Evolutionary conservation across 805 yeast genomes (phyloP), one percentile per base, ranked within the genome.

Genomic region (Sugiyamaella smithiae): DNA sequence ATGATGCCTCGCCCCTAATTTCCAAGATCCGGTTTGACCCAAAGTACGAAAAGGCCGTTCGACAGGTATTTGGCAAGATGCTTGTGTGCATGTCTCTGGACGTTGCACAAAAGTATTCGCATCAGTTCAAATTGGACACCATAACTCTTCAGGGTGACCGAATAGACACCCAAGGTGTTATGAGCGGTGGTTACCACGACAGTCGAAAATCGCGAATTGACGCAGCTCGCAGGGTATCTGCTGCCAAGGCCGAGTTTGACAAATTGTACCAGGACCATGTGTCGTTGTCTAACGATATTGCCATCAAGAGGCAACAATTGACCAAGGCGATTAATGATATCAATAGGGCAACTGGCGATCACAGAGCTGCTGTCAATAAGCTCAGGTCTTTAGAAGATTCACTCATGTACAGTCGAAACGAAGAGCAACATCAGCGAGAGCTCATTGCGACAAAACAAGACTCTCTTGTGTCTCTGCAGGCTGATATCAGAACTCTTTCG

Each of bases 141-240:
- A 85, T 93, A 12, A 93, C 99, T 0, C 69, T 91, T 14, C 95
- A 88, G 64, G 99, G 99, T 57, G 98, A 93, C 63, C 73, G 88
- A 55, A 88, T 88, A 43, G 95, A 88, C 57, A 81, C 80, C 41
- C 79, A 74, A 55, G 99, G 99, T 65, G 85, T 85, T 1, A 65
- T 93, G 40, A 81, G 88, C 20, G 98, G 98, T 66, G 98, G 98
- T 43, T 88, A 77, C 59, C 77, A 86, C 56, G 93, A 87, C 57
- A 77, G 74, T 57, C 78, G 77, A 51, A 72, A 70, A 45, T 83
- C 88, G 0, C 75, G 95, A 57, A 66, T 90, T 42, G 96, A 88
- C 56, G 77, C 84, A 2, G 71, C 88, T 58, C 80, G 80, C 46
- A 62, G 68, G 11, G 75, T 85, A 54, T 72, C 77, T 11, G 73